Conservation (phyloP, 768 basidiomycete genomes). For the Amanita inopinata region DNA sequence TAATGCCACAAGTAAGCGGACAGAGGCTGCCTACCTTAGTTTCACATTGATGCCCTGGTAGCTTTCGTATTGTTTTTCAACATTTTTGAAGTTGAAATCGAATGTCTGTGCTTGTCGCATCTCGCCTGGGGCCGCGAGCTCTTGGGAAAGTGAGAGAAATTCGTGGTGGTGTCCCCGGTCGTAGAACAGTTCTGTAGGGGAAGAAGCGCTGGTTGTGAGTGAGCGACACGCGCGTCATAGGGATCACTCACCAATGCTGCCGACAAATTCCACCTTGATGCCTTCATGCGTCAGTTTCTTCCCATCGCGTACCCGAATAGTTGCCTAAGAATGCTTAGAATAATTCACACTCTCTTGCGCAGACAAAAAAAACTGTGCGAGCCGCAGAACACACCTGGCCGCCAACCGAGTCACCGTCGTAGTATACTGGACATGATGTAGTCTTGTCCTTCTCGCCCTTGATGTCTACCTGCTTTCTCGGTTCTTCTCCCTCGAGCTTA, state of each 20-base stretch:
- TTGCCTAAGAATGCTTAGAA: conserved; percentile 38
- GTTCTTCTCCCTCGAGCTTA: conserved; percentile 78
- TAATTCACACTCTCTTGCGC: neutral
- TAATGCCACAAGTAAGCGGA: conserved; percentile 6
- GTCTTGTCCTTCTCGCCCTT: conserved; percentile 85
- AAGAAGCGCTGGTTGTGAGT: conserved; percentile 1
- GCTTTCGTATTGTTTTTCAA: conserved; percentile 98
- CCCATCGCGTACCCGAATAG: conserved; percentile 85
- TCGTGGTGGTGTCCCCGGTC: conserved; percentile 98
- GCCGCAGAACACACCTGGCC: conserved; percentile 57
- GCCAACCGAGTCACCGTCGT: conserved; percentile 86
- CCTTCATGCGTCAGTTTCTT: conserved; percentile 94
- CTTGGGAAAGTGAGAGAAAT: conserved; percentile 91
- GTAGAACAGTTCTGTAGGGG: conserved; percentile 72
- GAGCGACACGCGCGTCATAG: neutral
- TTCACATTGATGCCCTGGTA: conserved; percentile 99
- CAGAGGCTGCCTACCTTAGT: conserved; percentile 52
- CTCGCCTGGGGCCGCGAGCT: conserved; percentile 92
- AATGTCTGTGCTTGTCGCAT: conserved; percentile 94
- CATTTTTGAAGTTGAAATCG: conserved; percentile 97
- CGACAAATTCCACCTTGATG: conserved; percentile 95
- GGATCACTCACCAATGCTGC: conserved; percentile 71
- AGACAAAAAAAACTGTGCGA: neutral
- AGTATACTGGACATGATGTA: conserved; percentile 84
- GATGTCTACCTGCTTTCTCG: conserved; percentile 80